These are phyloP conservation scores for Ophiostoma montium DNA, from an alignment of 2,329 filamentous ascomycete species.

Conservation along the genomic window DNA sequence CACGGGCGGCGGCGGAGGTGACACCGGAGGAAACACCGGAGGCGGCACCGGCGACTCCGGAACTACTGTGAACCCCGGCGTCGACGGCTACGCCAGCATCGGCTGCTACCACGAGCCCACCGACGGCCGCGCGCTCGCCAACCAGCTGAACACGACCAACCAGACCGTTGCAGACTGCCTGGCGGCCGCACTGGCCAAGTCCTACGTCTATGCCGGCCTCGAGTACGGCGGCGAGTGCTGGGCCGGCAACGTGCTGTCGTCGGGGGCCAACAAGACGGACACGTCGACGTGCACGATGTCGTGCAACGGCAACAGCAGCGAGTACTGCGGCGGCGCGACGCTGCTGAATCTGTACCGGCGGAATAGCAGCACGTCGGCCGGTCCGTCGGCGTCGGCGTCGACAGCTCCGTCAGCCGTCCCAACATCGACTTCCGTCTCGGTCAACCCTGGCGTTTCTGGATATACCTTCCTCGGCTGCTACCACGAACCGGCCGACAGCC, in stretches of 20 bases:
- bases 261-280: slow-evolving; percentile 9
- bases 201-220: slow-evolving; percentile 17
- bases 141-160: slow-evolving; percentile 8
- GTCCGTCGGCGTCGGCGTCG: not conserved
- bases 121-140: slow-evolving; percentile 13
- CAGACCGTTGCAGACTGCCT: slow-evolving; percentile 17
- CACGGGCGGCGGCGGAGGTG: slow-evolving; percentile 8
- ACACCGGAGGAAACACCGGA: slow-evolving; percentile 14
- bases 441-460: slow-evolving; percentile 22
- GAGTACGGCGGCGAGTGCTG: slow-evolving; percentile 20
- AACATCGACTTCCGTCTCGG: not conserved
- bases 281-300: slow-evolving; percentile 18
- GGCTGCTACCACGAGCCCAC: slow-evolving; percentile 23
- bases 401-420: slow-evolving; percentile 10
- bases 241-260: slow-evolving; percentile 4
- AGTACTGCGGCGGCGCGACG: slow-evolving; percentile 13
- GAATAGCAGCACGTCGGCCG: slow-evolving; percentile 8
- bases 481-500: slow-evolving; percentile 13
- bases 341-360: slow-evolving; percentile 13
- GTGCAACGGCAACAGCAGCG: slow-evolving; percentile 14
- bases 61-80: slow-evolving; percentile 23
- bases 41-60: slow-evolving; percentile 12
- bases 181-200: slow-evolving; percentile 12
- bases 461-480: slow-evolving; percentile 23
- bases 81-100: slow-evolving; percentile 18